Conservation (phyloP, 2,329 filamentous ascomycete species). For the Canariomyces notabilis region DNA sequence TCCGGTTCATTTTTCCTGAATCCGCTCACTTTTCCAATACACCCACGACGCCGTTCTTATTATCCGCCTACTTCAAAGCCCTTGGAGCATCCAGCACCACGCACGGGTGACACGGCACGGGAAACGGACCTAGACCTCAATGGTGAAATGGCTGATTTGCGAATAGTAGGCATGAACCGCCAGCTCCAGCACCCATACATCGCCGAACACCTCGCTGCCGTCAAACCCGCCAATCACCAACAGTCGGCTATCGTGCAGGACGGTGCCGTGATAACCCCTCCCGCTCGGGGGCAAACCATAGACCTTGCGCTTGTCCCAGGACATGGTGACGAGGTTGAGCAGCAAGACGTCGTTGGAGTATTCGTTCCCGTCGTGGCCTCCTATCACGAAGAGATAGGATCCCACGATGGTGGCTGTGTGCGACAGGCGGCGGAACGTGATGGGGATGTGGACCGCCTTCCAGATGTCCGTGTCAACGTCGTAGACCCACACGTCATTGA, state of each 20-base stretch:
- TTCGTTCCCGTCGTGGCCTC: slow-evolving; percentile 64
- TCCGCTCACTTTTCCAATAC: background rate
- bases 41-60: background rate
- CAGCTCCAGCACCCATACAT: slow-evolving; percentile 62
- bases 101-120: background rate
- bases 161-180: slow-evolving; percentile 68
- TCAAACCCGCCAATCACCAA: slow-evolving; percentile 64
- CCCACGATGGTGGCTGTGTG: slow-evolving; percentile 66
- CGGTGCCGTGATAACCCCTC: slow-evolving; percentile 61
- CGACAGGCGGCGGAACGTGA: slow-evolving; percentile 59
- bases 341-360: slow-evolving; percentile 65
- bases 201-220: slow-evolving; percentile 61
- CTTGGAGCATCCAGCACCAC: background rate
- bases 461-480: slow-evolving; percentile 59
- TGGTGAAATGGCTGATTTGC: slow-evolving; percentile 67
- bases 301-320: slow-evolving; percentile 63
- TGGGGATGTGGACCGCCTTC: slow-evolving; percentile 53
- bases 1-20: background rate
- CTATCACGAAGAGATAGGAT: slow-evolving; percentile 65
- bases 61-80: too few relatives aligned
- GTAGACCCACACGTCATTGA: slow-evolving; percentile 69
- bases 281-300: slow-evolving; percentile 60
- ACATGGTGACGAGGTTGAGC: slow-evolving; percentile 67
- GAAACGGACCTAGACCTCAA: slow-evolving; percentile 50
- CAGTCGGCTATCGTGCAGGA: slow-evolving; percentile 60